Percentiles rank a stretch among this genome's conserved stretches.
These are phyloP conservation scores for Suillus brevipes DNA, from an alignment of 768 basidiomycete genomes.

Conservation along the genomic window DNA sequence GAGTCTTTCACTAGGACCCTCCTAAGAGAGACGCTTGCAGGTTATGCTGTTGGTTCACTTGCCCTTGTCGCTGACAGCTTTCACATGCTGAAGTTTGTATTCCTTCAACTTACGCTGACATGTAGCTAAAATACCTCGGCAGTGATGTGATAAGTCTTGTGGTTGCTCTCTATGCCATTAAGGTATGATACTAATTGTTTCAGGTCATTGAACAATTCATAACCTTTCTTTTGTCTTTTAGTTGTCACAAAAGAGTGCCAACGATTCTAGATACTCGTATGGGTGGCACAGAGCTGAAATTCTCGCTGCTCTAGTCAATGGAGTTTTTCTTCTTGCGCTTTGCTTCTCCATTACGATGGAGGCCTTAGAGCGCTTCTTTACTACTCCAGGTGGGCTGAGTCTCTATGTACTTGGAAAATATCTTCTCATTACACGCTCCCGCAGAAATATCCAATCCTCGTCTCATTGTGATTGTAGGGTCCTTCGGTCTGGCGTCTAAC, in stretches of 20 bases:
- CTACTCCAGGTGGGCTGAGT: slow-evolving; percentile 60
- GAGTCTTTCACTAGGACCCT: neutral
- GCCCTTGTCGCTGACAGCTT: slow-evolving; percentile 96
- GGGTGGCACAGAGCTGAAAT: slow-evolving; percentile 99
- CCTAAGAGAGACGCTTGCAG: slow-evolving; percentile 35
- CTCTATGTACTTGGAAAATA: neutral
- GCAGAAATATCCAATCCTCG: slow-evolving; percentile 87
- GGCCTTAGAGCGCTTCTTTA: slow-evolving; percentile 88
- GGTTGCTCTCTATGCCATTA: slow-evolving; percentile 95
- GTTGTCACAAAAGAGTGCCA: slow-evolving; percentile 61
- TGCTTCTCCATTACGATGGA: slow-evolving; percentile 96
- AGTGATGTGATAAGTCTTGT: slow-evolving; percentile 97
- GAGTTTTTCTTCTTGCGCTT: slow-evolving; percentile 93
- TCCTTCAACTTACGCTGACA: neutral
- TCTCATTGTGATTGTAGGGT: slow-evolving; percentile 88
- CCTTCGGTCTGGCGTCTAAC: slow-evolving; percentile 86
- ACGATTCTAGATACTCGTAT: slow-evolving; percentile 84
- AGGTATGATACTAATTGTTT: slow-evolving; percentile 38
- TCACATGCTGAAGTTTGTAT: slow-evolving; percentile 94
- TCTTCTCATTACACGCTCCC: neutral
- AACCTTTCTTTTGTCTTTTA: slow-evolving; percentile 30
- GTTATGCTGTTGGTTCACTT: slow-evolving; percentile 94
- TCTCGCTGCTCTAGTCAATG: slow-evolving; percentile 91
- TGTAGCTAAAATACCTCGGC: slow-evolving; percentile 18
- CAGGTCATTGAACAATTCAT: neutral